Conservation (phyloP, 2,329 filamentous ascomycete genomes). For the Neonectria hederae region DNA sequence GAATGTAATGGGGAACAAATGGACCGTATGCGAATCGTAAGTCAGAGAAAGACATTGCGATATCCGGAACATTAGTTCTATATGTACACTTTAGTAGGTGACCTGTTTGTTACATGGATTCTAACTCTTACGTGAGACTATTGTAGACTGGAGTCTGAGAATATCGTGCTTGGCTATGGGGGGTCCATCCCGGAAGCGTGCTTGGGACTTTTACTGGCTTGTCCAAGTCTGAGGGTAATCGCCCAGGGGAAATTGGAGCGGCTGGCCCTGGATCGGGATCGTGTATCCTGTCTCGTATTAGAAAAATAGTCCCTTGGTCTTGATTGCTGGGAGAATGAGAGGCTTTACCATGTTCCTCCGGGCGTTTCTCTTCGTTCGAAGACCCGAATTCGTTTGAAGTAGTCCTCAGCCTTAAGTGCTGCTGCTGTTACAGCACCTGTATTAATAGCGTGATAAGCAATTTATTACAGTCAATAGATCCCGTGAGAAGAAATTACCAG, state of each 20-base stretch:
- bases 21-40: conserved; percentile 62
- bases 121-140: conserved; percentile 54
- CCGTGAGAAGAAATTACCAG: conserved; percentile 22
- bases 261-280: conserved; percentile 50
- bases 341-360: conserved; percentile 56
- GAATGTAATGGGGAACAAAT: conserved; percentile 64
- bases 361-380: conserved; percentile 55
- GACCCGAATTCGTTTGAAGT: conserved; percentile 53
- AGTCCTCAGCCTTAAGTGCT: conserved; percentile 56
- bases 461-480: rapidly evolving
- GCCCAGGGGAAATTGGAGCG: conserved; percentile 52
- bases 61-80: conserved; percentile 64
- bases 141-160: conserved; percentile 61
- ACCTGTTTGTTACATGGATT: not conserved
- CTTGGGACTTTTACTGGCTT: conserved; percentile 55
- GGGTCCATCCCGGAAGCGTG: conserved; percentile 50
- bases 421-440: conserved; percentile 59
- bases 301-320: not conserved
- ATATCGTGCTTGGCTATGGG: conserved; percentile 58
- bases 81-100: not conserved
- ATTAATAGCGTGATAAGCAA: not conserved
- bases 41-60: conserved; percentile 67
- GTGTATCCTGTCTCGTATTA: conserved; percentile 57
- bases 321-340: not conserved
- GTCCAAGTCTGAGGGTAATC: conserved; percentile 56